Conservation (phyloP, 345 rosid genomes). For the Brassica nigra region DNA sequence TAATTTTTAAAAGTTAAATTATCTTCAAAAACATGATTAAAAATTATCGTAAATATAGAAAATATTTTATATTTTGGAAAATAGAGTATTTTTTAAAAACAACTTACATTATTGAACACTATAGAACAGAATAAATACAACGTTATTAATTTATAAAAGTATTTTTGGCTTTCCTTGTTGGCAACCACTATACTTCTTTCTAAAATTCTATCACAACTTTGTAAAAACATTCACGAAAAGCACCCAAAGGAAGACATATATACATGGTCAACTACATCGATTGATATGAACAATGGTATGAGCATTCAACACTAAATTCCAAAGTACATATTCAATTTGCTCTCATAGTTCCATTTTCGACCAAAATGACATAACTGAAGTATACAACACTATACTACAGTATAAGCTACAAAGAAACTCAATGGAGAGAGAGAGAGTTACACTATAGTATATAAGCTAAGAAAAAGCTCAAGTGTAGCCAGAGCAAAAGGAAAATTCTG, state of each 20-base stretch:
- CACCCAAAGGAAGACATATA: not conserved
- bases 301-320: not conserved
- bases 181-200: not conserved
- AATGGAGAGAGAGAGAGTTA: not conserved
- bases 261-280: not conserved
- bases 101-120: no score
- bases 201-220: not conserved
- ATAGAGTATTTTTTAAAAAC: no score
- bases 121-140: no score
- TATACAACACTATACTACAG: constrained; percentile 29
- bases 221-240: not conserved
- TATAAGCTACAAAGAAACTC: constrained; percentile 37
- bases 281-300: not conserved
- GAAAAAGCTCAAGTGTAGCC: constrained; percentile 19
- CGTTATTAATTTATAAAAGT: no score
- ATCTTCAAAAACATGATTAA: no score
- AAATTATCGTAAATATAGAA: no score
- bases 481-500: not conserved
- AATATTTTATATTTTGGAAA: no score
- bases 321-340: constrained; percentile 19
- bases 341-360: constrained; percentile 20
- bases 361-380: constrained; percentile 35
- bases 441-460: constrained; percentile 33
- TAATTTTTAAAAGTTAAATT: no score
- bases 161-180: not conserved